Base-by-base conservation (phyloP, 2,329 filamentous ascomycete species). In the Magnaporthales sp. region DNA sequence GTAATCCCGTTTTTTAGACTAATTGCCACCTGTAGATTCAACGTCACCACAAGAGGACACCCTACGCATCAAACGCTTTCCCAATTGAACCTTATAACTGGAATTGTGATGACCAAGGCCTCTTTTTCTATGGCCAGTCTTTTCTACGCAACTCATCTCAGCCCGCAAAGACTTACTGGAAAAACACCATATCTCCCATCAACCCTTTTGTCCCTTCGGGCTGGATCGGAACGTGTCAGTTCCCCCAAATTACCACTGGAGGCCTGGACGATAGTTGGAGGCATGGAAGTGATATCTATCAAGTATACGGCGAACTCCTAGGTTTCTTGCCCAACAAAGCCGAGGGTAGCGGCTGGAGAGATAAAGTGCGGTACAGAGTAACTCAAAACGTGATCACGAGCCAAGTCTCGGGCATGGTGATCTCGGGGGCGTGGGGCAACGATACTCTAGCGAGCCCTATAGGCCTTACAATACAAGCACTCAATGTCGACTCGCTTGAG, bases 321-420 rank as follows among this genome's bases (percentile, higher is more conserved):
- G 73, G 78, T 2, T 91, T 94, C 74, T 78, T 95, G 1, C 91
- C 91, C 0, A 68, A 74, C 6, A 77, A 78, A 3, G 76, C 81
- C 51, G 68, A 72, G 24, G 72, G 78, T 31, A 13, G 30, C 32
- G 22, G 74, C 81, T 81, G 80, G 78, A 69, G 71, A 4, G 69
- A 71, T 9, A 80, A 79, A 19, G 81, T 91, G 38, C 77, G 76
- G 63, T 94, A 89, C 76, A 84, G 91, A 66, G 91, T 94, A 11
- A 93, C 91, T 0, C 91, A 91, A 74, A 95, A 95, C 76, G 82
- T 88, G 64, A 94, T 96, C 73, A 95, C 92, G 2, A 90, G 86
- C 72, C 90, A 95, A 76, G 91, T 94, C 19, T 90, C 89, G 11
- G 85, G 89, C 67, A 91, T 92, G 85, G 75, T 94, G 7, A 82